These are phyloP conservation scores for Cercis canadensis DNA, from an alignment of 306 rosid species.

Conservation along the genomic window DNA sequence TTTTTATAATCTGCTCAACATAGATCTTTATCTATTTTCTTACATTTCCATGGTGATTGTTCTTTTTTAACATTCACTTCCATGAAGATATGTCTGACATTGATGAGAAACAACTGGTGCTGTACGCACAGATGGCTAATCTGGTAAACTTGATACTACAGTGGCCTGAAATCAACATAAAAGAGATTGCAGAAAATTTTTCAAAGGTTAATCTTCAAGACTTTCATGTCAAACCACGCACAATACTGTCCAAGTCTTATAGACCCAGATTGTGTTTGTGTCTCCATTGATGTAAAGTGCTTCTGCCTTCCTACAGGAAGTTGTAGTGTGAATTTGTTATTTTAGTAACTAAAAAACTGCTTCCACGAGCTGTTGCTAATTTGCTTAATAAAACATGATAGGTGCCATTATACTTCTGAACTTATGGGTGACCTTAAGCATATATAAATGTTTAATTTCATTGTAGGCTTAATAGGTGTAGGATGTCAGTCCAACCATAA, in stretches of 20 bases:
- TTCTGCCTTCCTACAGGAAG: not conserved
- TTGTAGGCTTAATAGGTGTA: not conserved
- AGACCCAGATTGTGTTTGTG: not conserved
- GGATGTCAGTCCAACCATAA: not conserved
- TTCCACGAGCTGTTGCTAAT: not conserved
- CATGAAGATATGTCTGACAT: slow-evolving; percentile 72
- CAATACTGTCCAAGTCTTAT: not conserved
- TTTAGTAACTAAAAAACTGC: not conserved
- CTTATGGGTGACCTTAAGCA: not conserved
- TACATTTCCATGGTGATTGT: slow-evolving; percentile 40
- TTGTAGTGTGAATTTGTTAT: not conserved
- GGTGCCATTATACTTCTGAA: not conserved
- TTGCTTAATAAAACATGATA: not conserved
- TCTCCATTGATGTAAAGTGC: not conserved
- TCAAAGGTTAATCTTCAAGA: slow-evolving; percentile 64
- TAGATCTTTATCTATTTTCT: slow-evolving; percentile 28
- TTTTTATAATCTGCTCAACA: not conserved
- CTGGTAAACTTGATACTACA: slow-evolving; percentile 77
- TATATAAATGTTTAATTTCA: not conserved
- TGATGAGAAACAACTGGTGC: slow-evolving; percentile 72
- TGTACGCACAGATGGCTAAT: slow-evolving; percentile 94
- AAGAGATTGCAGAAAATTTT: slow-evolving; percentile 79
- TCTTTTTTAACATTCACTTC: slow-evolving; percentile 41
- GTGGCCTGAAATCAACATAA: slow-evolving; percentile 72
- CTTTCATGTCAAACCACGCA: slow-evolving; percentile 19